Conservation (phyloP, 176 grass and related monocot genomes). For the Carex littledalei region DNA sequence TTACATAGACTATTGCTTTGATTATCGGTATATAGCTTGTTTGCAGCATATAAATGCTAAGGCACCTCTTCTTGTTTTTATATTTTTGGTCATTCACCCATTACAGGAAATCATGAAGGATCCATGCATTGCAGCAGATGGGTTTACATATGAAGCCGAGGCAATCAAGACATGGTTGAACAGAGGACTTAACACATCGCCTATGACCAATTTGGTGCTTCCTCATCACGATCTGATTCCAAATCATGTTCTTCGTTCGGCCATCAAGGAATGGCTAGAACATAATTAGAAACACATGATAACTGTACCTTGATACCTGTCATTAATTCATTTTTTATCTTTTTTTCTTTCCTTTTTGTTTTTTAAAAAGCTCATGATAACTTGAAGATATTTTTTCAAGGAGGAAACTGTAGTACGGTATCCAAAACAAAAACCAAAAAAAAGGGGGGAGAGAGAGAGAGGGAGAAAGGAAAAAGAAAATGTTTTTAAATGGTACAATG, state of each 20-base stretch:
- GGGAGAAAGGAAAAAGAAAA: not conserved
- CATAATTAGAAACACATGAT: constrained; percentile 5
- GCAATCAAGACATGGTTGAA: constrained; percentile 45
- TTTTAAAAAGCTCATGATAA: not conserved
- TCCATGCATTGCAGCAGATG: constrained; percentile 49
- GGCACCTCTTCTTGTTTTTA: not conserved
- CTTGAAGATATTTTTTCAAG: not conserved
- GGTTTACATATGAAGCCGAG: constrained; percentile 57
- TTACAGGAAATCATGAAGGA: constrained; percentile 54
- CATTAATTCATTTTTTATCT: not conserved
- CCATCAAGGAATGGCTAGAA: constrained; percentile 38
- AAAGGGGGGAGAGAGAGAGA: too few relatives aligned
- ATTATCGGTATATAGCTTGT: not conserved
- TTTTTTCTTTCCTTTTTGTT: not conserved
- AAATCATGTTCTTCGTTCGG: constrained; percentile 35
- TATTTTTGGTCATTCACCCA: not conserved
- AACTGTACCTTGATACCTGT: not conserved
- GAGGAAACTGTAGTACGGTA: not conserved
- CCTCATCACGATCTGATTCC: constrained; percentile 42
- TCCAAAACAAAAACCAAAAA: not conserved
- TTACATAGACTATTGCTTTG: not conserved
- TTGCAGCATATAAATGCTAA: not conserved
- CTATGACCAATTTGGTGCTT: constrained; percentile 44
- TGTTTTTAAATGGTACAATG: not conserved
- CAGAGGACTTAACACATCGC: constrained; percentile 28